Evolutionary conservation across 257 asterid genomes (phyloP).

Genomic region (Cruciata laevipes): DNA sequence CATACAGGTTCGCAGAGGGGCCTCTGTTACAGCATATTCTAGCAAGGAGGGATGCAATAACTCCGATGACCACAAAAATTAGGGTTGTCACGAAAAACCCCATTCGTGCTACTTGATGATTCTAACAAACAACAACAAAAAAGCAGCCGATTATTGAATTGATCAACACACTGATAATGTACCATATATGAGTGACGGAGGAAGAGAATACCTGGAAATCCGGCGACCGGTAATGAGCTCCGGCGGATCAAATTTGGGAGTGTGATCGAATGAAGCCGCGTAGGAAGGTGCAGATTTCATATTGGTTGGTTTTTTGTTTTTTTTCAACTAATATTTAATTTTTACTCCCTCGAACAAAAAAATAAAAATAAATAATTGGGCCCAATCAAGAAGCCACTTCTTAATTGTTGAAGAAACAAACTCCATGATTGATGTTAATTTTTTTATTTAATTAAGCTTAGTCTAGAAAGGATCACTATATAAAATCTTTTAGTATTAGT

Average conservation of each 20-base stretch:
- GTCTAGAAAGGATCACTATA: too few species aligned
- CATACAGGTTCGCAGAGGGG: conserved; percentile 94
- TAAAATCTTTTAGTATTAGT: too few species aligned
- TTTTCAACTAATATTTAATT: neutral
- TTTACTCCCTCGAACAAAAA: too few species aligned
- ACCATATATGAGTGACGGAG: neutral
- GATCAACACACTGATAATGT: neutral
- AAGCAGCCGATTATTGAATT: neutral
- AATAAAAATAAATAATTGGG: too few species aligned
- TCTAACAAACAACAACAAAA: neutral
- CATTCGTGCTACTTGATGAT: conserved; percentile 25
- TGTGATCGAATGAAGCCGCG: neutral
- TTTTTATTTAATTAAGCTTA: too few species aligned
- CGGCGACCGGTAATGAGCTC: conserved; percentile 15
- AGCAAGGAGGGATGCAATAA: conserved; percentile 64
- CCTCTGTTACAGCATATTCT: conserved; percentile 93
- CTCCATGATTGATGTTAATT: too few species aligned
- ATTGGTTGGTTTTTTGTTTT: conserved; percentile 2
- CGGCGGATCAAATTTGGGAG: conserved; percentile 16
- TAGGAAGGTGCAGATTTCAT: neutral
- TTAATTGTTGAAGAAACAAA: too few species aligned
- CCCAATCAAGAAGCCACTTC: too few species aligned
- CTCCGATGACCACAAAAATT: conserved; percentile 62
- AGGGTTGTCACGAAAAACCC: conserved; percentile 83
- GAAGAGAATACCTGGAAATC: conserved; percentile 7